Conservation (phyloP, 2,329 filamentous ascomycete genomes). For the Monosporascus sp. region DNA sequence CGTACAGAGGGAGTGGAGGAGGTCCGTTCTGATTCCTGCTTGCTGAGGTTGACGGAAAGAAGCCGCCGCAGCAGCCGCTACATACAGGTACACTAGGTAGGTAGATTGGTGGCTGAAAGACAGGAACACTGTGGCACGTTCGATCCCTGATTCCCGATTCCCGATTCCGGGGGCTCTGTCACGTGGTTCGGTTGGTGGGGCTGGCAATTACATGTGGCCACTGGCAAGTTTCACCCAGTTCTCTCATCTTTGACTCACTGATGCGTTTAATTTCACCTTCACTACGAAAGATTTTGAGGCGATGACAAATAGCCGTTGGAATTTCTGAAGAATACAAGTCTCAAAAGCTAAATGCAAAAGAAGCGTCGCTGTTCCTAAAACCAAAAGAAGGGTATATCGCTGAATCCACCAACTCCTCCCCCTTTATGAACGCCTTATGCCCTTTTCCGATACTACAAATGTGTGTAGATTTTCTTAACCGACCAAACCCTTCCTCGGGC, state of each 20-base stretch:
- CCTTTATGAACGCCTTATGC: conserved; percentile 4
- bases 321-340: neutral
- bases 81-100: neutral
- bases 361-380: neutral
- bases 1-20: neutral
- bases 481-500: neutral
- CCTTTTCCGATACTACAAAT: conserved; percentile 3
- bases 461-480: conserved; percentile 1
- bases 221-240: too few species aligned
- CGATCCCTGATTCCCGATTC: too few species aligned
- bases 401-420: neutral
- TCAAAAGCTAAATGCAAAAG: neutral
- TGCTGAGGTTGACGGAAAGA: neutral
- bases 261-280: too few species aligned
- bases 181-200: too few species aligned
- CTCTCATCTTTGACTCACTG: too few species aligned
- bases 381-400: neutral
- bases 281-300: too few species aligned
- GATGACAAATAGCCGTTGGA: too few species aligned
- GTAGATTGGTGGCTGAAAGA: too few species aligned
- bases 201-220: too few species aligned
- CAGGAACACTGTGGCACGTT: too few species aligned
- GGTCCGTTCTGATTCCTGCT: neutral
- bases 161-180: too few species aligned
- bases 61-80: neutral